Percentiles rank a stretch among this genome's conserved stretches.
Evolutionary conservation across 139 green algal genomes (phyloP).

Genomic region (Chlamydomonas asymmetrica): DNA sequence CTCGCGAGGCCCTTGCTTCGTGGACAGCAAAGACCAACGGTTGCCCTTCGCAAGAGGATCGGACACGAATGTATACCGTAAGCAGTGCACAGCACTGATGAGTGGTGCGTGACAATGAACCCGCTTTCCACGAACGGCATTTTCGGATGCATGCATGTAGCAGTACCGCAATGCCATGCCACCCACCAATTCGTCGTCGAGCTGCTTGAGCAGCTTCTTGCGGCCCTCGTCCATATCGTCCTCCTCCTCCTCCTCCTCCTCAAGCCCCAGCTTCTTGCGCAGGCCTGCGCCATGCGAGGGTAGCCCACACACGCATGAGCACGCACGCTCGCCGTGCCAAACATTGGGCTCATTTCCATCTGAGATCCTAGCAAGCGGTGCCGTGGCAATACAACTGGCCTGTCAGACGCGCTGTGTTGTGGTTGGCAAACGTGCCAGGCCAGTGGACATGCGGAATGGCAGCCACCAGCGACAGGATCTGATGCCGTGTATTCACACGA

Average conservation of each 20-base stretch:
- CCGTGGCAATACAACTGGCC: not conserved
- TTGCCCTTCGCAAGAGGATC: not conserved
- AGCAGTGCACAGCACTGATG: not conserved
- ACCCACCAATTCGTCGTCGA: not conserved
- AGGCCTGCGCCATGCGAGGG: not conserved
- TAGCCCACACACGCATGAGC: not conserved
- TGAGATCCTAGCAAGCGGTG: not conserved
- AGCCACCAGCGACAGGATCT: not conserved
- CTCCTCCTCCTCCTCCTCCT: conserved; percentile 26
- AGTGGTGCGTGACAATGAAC: not conserved
- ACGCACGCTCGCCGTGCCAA: not conserved
- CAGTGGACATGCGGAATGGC: not conserved
- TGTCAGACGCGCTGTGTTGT: no score
- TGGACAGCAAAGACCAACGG: no score
- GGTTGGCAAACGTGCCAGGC: no score
- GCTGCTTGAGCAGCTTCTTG: no score
- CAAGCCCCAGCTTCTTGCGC: conserved; percentile 25
- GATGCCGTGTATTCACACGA: not conserved
- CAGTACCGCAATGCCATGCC: no score
- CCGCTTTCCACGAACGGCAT: not conserved
- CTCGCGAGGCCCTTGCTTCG: no score
- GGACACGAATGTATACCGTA: not conserved
- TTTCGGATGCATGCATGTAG: not conserved
- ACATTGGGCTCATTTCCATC: not conserved
- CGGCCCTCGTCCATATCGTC: conserved; percentile 20